These are phyloP conservation scores for Mycena maculata DNA, from an alignment of 768 basidiomycete species.

Conservation along the genomic window DNA sequence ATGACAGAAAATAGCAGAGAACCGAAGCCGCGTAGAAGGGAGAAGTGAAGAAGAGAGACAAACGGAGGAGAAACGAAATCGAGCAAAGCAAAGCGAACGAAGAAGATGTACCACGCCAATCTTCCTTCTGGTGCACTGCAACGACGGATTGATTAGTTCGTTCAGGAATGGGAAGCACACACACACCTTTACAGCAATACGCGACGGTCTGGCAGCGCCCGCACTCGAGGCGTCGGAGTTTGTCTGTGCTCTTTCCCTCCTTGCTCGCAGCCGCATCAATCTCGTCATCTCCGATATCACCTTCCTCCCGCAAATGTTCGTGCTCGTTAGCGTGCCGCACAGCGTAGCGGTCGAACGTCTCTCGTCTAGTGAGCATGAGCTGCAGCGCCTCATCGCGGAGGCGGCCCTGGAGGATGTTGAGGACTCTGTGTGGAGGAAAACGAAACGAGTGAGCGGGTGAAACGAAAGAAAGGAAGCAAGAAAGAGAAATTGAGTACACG, in stretches of 20 bases:
- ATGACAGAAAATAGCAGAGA: too few relatives aligned
- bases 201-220: constrained; percentile 16
- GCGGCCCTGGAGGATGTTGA: not conserved
- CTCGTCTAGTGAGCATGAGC: constrained; percentile 8
- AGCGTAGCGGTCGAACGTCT: constrained; percentile 11
- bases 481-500: not conserved
- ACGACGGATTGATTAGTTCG: not conserved
- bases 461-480: too few relatives aligned
- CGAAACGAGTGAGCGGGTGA: too few relatives aligned
- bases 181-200: constrained; percentile 17
- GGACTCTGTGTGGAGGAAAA: too few relatives aligned
- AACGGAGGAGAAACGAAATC: too few relatives aligned
- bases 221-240: too few relatives aligned
- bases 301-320: not conserved
- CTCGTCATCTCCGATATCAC: not conserved
- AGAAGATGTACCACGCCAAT: not conserved
- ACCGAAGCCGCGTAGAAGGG: too few relatives aligned
- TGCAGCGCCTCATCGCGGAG: constrained; percentile 1
- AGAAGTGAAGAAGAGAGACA: too few relatives aligned
- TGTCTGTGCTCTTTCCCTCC: too few relatives aligned
- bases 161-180: not conserved
- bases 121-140: constrained; percentile 10
- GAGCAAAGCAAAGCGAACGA: too few relatives aligned
- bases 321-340: not conserved
- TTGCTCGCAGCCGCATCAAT: too few relatives aligned